Percentiles rank a stretch among this genome's conserved stretches.
phyloP scores from a whole-genome alignment of 2,329 filamentous ascomycete species.

The Tolypocladium cylindrosporum region DNA sequence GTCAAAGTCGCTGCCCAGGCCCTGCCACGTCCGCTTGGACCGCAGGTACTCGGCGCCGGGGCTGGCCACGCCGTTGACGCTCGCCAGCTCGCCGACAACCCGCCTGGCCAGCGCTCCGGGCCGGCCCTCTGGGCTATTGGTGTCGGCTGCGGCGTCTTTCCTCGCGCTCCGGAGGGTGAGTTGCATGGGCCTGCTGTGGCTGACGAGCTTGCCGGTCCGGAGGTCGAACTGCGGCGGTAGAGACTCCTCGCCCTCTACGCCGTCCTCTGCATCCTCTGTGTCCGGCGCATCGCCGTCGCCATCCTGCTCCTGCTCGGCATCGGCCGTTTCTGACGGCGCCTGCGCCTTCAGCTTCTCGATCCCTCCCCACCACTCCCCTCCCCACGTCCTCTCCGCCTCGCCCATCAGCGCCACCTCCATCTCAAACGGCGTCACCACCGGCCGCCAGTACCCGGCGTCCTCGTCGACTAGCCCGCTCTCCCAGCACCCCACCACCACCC shows the following conservation, averaged over 20 bases:
- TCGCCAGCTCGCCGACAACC: constrained; percentile 56
- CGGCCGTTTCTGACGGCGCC: constrained; percentile 13
- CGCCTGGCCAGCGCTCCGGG: constrained; percentile 45
- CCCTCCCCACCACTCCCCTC: constrained; percentile 78
- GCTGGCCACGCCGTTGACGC: constrained; percentile 77
- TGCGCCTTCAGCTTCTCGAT: constrained; percentile 58
- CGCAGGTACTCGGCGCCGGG: constrained; percentile 83
- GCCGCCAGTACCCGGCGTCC: constrained; percentile 70
- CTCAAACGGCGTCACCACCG: constrained; percentile 93
- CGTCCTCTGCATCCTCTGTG: constrained; percentile 27
- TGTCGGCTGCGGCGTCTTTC: constrained; percentile 6
- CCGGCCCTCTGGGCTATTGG: constrained; percentile 4
- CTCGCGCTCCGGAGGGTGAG: constrained; percentile 21
- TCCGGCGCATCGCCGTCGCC: constrained; percentile 12
- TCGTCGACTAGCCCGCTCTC: constrained; percentile 89
- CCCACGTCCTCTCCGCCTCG: constrained; percentile 74
- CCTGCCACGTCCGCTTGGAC: constrained; percentile 80
- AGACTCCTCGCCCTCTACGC: constrained; percentile 56
- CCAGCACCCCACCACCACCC: constrained; percentile 98
- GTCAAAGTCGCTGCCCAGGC: constrained; percentile 77
- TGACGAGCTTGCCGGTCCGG: constrained; percentile 74
- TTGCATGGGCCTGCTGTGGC: constrained; percentile 66
- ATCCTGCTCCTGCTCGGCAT: constrained; percentile 10
- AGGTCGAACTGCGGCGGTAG: constrained; percentile 87
- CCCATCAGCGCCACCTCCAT: constrained; percentile 65